These are phyloP conservation scores for Tetrahymena malaccensis DNA, from an alignment of 73 alveolate species.

Conservation along the genomic window DNA sequence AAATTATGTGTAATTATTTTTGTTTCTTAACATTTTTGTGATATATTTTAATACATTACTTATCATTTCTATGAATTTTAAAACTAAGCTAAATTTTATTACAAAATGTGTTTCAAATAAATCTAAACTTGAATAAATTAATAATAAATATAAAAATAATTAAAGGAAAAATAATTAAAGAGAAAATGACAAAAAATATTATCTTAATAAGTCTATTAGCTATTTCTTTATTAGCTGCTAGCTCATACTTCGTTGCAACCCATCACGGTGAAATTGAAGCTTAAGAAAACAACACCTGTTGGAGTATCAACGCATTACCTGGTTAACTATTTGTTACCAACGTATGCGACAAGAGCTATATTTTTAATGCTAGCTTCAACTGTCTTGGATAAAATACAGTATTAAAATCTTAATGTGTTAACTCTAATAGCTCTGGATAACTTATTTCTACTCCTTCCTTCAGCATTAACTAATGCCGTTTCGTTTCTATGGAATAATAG, in stretches of 20 bases:
- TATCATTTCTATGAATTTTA: not conserved
- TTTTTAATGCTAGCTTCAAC: not conserved
- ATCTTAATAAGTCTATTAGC: not conserved
- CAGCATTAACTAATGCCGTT: not conserved
- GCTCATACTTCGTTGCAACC: not conserved
- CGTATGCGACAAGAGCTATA: not conserved
- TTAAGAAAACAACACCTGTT: not conserved
- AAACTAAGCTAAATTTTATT: not conserved
- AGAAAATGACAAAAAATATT: not conserved
- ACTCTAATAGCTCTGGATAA: not conserved
- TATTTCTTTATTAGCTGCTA: not conserved
- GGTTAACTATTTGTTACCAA: not conserved
- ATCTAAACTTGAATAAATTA: not conserved
- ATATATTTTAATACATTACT: not conserved
- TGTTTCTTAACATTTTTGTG: not conserved
- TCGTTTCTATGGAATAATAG: not conserved
- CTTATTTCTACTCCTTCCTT: not conserved
- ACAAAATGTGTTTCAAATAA: too few species aligned
- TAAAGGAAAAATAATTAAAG: not conserved
- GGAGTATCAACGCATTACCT: not conserved
- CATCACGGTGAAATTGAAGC: not conserved
- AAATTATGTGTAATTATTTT: not conserved
- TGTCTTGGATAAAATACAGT: not conserved
- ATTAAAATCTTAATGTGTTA: not conserved
- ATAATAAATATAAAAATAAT: too few species aligned